Percentiles rank a stretch among this genome's conserved stretches.
phyloP scores from a whole-genome alignment of 2,329 filamentous ascomycete species.

The Neocucurbitaria cava region DNA sequence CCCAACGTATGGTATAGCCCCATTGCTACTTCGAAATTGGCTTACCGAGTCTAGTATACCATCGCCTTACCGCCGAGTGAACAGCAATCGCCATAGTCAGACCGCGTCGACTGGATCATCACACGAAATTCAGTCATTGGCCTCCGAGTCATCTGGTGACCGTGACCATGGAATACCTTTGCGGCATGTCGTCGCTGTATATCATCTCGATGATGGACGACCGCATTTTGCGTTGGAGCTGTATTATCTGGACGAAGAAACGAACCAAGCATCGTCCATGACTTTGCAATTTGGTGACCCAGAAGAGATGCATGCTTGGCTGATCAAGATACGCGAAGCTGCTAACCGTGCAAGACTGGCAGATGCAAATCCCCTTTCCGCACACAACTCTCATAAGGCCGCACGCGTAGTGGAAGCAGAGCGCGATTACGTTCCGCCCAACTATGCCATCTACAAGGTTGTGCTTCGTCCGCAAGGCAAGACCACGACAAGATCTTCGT shows the following conservation, averaged over 20 bases:
- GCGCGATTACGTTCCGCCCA: conserved; percentile 71
- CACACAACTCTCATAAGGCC: conserved; percentile 67
- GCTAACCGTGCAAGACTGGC: conserved; percentile 62
- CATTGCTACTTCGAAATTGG: not conserved
- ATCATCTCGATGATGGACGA: conserved; percentile 70
- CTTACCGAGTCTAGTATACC: conserved; percentile 36
- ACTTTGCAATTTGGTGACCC: conserved; percentile 70
- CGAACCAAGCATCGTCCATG: conserved; percentile 66
- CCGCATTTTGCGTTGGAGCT: conserved; percentile 72
- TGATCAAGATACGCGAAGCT: conserved; percentile 66
- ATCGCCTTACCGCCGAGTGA: conserved; percentile 49
- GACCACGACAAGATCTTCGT: conserved; percentile 62
- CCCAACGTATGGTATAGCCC: conserved; percentile 43
- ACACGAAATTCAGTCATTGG: conserved; percentile 64
- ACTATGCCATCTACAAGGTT: conserved; percentile 73
- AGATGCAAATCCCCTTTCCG: conserved; percentile 62
- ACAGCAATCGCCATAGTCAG: conserved; percentile 61
- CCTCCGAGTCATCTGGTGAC: conserved; percentile 59
- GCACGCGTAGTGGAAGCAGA: conserved; percentile 69
- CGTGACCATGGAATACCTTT: conserved; percentile 66
- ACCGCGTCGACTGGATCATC: conserved; percentile 66
- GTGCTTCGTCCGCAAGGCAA: conserved; percentile 68
- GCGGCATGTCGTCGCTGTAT: conserved; percentile 71
- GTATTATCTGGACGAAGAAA: conserved; percentile 71
- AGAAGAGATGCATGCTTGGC: conserved; percentile 71